Evolutionary conservation across 2,329 filamentous ascomycete genomes (phyloP), one percentile per base, ranked within the genome.

Genomic region (Cercospora nicotianae): DNA sequence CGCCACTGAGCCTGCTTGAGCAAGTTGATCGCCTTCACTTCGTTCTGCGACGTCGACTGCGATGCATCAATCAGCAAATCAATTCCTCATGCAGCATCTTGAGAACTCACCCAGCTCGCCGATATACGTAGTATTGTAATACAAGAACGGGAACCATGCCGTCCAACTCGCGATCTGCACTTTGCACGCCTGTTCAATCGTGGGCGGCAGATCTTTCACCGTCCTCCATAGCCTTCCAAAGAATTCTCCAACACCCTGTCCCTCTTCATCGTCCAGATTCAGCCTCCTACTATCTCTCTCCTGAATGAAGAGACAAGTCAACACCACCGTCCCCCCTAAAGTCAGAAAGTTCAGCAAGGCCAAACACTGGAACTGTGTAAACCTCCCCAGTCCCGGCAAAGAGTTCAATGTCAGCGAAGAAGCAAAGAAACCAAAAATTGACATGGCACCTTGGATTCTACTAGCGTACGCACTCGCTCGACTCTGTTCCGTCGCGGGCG

Each of bases 61-160:
- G 48, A 55, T 28, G 20, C 12, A 26, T 10, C 26, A 26, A 58
- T 67, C 45, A 67, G 61, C 48, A 23, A 12, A 58, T 3, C 7
- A 26, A 2, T 13, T 10, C 13, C n/a, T 53, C 13, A 45, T 18
- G 12, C 5, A 36, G 58, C n/a, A 36, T 42, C 3, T 42, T 18
- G n/a, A 10, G 6, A 39, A 57, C 64, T 70, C 48, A 70, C 69
- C 70, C 31, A 72, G 67, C 55, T 72, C 70, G 8, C 70, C 70
- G 18, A 72, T 71, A n/a, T 68, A 72, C 13, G 70, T 72, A 7
- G 70, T 72, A 48, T 64, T 72, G 31, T 72, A 72, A 36, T 69
- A 72, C 26, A 66, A 48, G n/a, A 72, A 67, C 26, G 70, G 69
- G 68, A 72, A 72, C 70, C 70, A 72, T 9, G 69, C 70, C 63